Percentiles rank a stretch among this genome's conserved stretches.
Conservation (phyloP, 345 rosid genomes). For the Sonneratia caseolaris region DNA sequence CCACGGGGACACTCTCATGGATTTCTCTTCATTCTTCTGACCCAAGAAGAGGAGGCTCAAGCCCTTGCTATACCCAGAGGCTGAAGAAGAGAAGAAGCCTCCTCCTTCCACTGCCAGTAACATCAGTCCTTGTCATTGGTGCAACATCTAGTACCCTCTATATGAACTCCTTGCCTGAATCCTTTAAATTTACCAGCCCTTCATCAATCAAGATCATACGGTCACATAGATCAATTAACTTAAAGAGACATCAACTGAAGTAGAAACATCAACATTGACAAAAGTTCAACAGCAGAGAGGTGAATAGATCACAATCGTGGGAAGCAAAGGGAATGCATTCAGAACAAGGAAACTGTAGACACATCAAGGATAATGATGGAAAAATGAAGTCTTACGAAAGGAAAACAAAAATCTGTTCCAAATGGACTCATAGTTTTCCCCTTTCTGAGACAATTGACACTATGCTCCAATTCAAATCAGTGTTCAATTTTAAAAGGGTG, state of each 20-base stretch:
- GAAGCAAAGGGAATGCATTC: background rate
- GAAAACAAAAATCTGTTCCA: background rate
- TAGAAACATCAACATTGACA: background rate
- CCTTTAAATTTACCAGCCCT: background rate
- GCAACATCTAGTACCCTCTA: constrained; percentile 22
- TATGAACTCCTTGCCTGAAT: background rate
- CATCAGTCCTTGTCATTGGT: constrained; percentile 71
- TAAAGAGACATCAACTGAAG: background rate
- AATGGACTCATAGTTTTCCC: background rate
- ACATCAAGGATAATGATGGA: background rate
- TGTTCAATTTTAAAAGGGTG: background rate
- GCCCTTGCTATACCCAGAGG: constrained; percentile 89
- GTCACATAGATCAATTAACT: background rate
- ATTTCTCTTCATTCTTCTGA: constrained; percentile 64
- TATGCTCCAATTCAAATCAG: background rate
- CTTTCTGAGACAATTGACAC: background rate
- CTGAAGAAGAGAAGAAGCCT: constrained; percentile 94
- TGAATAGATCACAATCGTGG: background rate
- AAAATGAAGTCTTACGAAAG: no score
- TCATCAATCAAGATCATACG: background rate
- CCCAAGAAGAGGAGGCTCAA: constrained; percentile 83
- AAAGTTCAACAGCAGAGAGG: background rate
- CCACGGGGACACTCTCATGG: constrained; percentile 96
- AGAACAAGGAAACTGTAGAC: background rate
- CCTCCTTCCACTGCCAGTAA: constrained; percentile 98